Evolutionary conservation across 176 grass and related monocot genomes (phyloP), one percentile per base, ranked within the genome.

Genomic region (Tuctoria greenei): DNA sequence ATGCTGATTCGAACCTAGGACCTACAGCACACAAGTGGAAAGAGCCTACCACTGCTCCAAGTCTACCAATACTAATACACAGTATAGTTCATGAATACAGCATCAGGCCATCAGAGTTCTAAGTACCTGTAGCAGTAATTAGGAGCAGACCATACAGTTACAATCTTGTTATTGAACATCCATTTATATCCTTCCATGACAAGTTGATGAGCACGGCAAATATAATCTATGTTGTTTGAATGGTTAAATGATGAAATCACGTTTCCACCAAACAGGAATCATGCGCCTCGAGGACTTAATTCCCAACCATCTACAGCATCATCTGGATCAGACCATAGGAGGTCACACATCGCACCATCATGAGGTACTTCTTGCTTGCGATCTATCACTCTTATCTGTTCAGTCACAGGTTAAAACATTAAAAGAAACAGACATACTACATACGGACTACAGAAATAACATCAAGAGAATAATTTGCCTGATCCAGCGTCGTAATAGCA

Each of bases 111-210:
- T 31, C 45, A 28, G 20, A 28, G 58, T 36, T 43, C 10, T 74
- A 69, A 73, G 64, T 93, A 99, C 95, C 95, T 89, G 85, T 99
- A 99, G 81, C 95, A 99, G 74, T 99, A 99, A 69, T 99, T 99
- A 56, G 95, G 95, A 49, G 95, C 95, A 67, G 95, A 99, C 95
- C 95, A 99, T 82, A 99, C 95, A 37, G 95, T 99, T 61, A 99
- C 85, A 83, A 99, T 99, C 89, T 95, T 90, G 85, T 87, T 82
- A 73, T 92, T 90, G 80, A 99, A 99, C 95, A 99, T 95, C 95
- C 95, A 99, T 75, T 99, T 99, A 67, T 90, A 99, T 26, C 95
- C 95, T 86, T 99, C 95, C 95, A 99, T 99, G 44, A 99, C 95
- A 45, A 99, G 85, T 45, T 99, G 95, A 86, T 99, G 95, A 47